Conservation (phyloP, 2,329 filamentous ascomycete species). For the Fusarium liriodendri region DNA sequence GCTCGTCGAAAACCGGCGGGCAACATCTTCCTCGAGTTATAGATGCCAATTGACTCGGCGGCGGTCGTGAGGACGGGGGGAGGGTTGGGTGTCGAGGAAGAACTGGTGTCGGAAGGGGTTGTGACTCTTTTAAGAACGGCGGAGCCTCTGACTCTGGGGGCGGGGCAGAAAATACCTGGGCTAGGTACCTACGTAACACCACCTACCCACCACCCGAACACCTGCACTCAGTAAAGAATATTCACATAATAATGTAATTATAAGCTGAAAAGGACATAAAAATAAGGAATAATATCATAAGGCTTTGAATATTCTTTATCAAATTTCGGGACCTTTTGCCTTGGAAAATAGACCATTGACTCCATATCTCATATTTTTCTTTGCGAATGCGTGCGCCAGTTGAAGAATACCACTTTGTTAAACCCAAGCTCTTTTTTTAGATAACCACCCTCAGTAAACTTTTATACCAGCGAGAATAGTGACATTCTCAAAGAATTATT, state of each 20-base stretch:
- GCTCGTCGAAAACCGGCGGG: conserved; percentile 57
- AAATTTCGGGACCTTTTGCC: too few relatives aligned
- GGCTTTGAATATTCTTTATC: too few relatives aligned
- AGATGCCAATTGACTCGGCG: conserved; percentile 39
- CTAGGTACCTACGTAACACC: background rate
- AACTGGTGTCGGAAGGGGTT: conserved; percentile 1
- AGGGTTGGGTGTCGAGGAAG: conserved; percentile 2
- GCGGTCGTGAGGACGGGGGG: conserved; percentile 16
- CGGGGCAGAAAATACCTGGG: conserved; percentile 27
- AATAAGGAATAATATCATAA: too few relatives aligned
- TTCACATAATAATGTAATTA: too few relatives aligned
- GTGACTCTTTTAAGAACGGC: conserved; percentile 24
- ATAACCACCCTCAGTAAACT: background rate
- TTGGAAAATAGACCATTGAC: too few relatives aligned
- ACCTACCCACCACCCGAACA: too few relatives aligned
- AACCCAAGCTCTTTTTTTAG: background rate
- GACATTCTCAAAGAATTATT: background rate
- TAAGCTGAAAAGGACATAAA: too few relatives aligned
- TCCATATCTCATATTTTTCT: too few relatives aligned
- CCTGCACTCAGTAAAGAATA: too few relatives aligned
- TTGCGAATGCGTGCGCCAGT: background rate
- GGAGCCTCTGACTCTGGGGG: conserved; percentile 17
- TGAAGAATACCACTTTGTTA: background rate
- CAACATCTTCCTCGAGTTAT: conserved; percentile 51
- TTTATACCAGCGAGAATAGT: background rate